Base-by-base conservation (phyloP, 495 filamentous ascomycete genomes). In the Tuber borchii region DNA sequence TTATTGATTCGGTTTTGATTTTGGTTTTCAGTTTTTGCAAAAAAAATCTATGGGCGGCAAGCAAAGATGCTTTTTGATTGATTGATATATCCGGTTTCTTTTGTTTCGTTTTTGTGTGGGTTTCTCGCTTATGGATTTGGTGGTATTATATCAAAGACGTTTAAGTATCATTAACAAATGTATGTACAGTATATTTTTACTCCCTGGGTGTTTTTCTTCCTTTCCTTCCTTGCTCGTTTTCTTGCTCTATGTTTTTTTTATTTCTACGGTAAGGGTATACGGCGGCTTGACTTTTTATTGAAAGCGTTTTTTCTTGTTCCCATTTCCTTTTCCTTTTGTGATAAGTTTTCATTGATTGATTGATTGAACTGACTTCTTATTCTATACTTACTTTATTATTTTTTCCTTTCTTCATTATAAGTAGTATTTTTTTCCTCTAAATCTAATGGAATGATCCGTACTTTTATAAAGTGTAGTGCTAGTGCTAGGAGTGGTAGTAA, bases 231-330 rank as follows among this genome's bases (percentile, higher is more conserved):
- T 61, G 14, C 12, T 17, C 31, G 16, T 16, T 65, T 14, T 34
- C 31, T 17, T 65, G 22, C 48, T 22, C 72, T 72, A 34, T 72
- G 74, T 73, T 42, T 79, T 70, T 39, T 77, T n/a, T 46, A 73
- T 79, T 73, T 37, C 72, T 79, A 78, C 43, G 78, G 77, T 79
- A 79, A 76, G 78, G 76, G 76, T 79, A 78, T 79, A 79, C 73
- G 78, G 78, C 73, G 78, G 76, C 78, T 76, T 79, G 78, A 79
- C 78, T 79, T 79, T 79, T 79, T 79, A 79, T 79, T 77, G 72
- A 77, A 77, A 73, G 42, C 43, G 26, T 73, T 76, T 74, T 34
- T 76, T 71, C 34, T 51, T 70, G 72, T 56, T 37, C 34, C 37
- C 39, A 72, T 79, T 75, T 73, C 12, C n/a, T 16, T 31, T 17